A percentile compares a stretch with the other conserved stretches of the same genome.
These are phyloP conservation scores for Triglochin maritima DNA, from an alignment of 106 monocot species.

Conservation along the genomic window DNA sequence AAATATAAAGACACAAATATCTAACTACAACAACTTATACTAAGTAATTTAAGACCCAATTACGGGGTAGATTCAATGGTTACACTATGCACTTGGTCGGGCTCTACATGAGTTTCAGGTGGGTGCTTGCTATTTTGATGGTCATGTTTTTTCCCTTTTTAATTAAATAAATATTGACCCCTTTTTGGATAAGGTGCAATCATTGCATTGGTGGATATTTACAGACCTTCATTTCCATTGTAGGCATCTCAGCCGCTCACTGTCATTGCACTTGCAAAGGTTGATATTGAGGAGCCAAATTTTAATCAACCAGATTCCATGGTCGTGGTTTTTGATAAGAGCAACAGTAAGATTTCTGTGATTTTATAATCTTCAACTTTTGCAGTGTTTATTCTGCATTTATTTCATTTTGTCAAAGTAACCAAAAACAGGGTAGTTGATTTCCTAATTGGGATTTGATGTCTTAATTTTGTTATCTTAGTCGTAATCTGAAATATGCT, in stretches of 20 bases:
- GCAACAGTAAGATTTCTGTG: constrained; percentile 31
- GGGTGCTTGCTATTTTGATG: background rate
- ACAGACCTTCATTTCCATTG: background rate
- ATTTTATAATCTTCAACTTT: background rate
- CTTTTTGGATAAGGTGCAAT: background rate
- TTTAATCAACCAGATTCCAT: constrained; percentile 56
- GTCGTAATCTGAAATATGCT: background rate
- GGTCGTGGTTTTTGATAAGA: constrained; percentile 50
- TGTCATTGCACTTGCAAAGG: constrained; percentile 57
- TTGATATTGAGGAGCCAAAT: constrained; percentile 49
- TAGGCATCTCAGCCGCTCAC: constrained; percentile 52
- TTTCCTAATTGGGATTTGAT: background rate
- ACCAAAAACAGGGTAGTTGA: too few species aligned
- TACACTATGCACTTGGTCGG: background rate
- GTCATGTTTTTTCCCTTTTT: background rate
- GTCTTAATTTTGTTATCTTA: too few species aligned
- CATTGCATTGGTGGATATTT: background rate
- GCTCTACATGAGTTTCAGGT: too few species aligned
- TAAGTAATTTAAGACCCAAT: background rate
- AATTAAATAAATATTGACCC: background rate
- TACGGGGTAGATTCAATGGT: background rate
- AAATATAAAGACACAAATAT: too few species aligned
- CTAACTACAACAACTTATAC: too few species aligned
- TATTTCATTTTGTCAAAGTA: background rate
- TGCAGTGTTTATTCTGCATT: background rate